Evolutionary conservation across 2,329 filamentous ascomycete genomes (phyloP).

Genomic region (Cryphonectria japonica): DNA sequence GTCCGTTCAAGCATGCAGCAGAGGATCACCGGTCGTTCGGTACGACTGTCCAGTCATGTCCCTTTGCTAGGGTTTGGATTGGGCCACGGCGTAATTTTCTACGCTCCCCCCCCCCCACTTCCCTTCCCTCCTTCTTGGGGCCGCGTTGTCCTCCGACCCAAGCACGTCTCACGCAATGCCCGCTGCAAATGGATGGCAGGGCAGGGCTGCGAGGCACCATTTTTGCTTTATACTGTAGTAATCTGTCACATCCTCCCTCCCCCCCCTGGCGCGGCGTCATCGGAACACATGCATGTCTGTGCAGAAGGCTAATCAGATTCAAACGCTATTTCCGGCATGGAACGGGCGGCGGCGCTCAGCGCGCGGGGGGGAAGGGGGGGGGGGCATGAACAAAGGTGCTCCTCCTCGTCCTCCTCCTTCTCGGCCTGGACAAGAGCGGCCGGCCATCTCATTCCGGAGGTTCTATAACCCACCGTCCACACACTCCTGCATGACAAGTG

Average conservation of each 20-base stretch:
- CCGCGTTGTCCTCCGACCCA: constrained; percentile 4
- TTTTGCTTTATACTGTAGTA: constrained; percentile 12
- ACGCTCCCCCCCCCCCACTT: not conserved
- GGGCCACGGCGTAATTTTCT: constrained; percentile 12
- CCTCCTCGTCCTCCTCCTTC: constrained; percentile 13
- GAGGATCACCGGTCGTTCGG: constrained; percentile 24
- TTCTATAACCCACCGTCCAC: constrained; percentile 23
- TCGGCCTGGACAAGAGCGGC: constrained; percentile 21
- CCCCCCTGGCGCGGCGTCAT: constrained; percentile 25
- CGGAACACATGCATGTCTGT: constrained; percentile 22
- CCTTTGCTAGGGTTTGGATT: not conserved
- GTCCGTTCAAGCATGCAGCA: constrained; percentile 23
- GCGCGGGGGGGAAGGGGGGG: not conserved
- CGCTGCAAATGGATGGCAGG: not conserved
- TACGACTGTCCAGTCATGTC: constrained; percentile 21
- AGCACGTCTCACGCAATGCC: constrained; percentile 12
- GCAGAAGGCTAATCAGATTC: constrained; percentile 19
- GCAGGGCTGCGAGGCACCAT: constrained; percentile 26
- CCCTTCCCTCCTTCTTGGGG: constrained; percentile 7
- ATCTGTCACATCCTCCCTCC: constrained; percentile 19
- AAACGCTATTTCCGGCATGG: constrained; percentile 25
- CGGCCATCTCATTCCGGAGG: constrained; percentile 19
- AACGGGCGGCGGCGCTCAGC: constrained; percentile 22
- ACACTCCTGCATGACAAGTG: constrained; percentile 16
- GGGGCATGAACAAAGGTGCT: constrained; percentile 14